A percentile compares a stretch with the other conserved stretches of the same genome.
Conservation (phyloP, 2,329 filamentous ascomycete genomes). For the Colletotrichum abscissum region DNA sequence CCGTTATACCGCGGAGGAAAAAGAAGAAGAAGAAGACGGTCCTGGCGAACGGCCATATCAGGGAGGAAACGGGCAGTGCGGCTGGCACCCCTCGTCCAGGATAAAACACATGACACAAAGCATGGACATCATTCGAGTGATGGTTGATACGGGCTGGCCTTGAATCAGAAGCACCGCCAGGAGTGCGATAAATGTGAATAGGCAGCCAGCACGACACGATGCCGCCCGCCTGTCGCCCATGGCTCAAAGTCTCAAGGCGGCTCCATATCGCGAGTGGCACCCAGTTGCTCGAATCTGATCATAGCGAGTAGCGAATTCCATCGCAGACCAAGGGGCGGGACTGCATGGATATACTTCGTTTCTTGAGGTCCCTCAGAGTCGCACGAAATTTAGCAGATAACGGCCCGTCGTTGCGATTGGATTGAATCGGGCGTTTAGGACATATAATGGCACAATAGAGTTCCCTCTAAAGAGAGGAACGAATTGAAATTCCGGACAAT, state of each 20-base stretch:
- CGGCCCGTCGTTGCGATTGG: background rate
- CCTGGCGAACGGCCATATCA: slow-evolving; percentile 56
- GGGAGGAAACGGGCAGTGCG: slow-evolving; percentile 69
- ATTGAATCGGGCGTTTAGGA: background rate
- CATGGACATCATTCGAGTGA: background rate
- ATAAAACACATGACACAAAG: slow-evolving; percentile 22
- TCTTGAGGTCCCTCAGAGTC: background rate
- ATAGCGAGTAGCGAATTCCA: background rate
- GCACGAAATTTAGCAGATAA: background rate
- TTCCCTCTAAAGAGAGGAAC: background rate
- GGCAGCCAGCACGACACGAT: background rate
- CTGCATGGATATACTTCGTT: background rate
- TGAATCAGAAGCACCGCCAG: background rate
- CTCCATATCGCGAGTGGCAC: background rate
- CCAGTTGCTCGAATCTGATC: background rate
- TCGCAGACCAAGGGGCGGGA: background rate
- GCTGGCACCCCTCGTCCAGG: slow-evolving; percentile 68
- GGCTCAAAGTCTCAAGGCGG: background rate
- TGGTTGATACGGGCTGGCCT: no score
- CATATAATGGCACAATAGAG: background rate
- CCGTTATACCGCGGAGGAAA: slow-evolving; percentile 77
- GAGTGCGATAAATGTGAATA: background rate
- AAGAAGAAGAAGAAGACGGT: slow-evolving; percentile 79
- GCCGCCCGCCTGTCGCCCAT: background rate
- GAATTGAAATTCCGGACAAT: background rate